Evolutionary conservation across 2,329 filamentous ascomycete genomes (phyloP).

Genomic region (Sarocladium oryzae): DNA sequence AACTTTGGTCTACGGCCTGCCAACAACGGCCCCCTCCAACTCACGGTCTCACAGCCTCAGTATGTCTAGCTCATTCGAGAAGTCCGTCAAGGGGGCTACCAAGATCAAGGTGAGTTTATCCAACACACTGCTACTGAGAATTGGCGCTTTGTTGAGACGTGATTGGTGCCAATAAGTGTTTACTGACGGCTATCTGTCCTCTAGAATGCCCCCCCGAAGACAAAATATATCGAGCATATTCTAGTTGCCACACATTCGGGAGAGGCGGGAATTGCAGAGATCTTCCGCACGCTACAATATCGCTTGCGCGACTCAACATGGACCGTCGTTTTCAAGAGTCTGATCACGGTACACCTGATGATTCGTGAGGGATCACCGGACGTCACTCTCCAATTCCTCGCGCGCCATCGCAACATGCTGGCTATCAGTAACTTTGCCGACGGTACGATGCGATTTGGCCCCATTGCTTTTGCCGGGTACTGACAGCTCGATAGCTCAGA

Average conservation of each 20-base stretch:
- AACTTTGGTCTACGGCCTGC: conserved; percentile 8
- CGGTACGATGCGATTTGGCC: conserved; percentile 42
- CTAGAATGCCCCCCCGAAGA: conserved; percentile 90
- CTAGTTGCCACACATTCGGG: conserved; percentile 90
- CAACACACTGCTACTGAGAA: neutral
- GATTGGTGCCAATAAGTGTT: no score
- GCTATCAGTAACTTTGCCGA: conserved; percentile 89
- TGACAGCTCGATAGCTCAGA: conserved; percentile 59
- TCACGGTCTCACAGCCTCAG: conserved; percentile 12
- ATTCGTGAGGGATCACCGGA: conserved; percentile 90
- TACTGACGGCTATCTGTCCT: neutral
- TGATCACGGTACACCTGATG: conserved; percentile 96
- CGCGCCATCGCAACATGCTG: conserved; percentile 62
- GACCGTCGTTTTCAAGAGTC: conserved; percentile 98
- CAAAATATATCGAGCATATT: conserved; percentile 99
- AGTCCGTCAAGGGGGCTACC: conserved; percentile 97
- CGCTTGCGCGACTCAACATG: conserved; percentile 92
- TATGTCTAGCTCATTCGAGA: conserved; percentile 91
- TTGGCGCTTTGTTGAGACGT: neutral
- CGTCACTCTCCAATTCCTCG: conserved; percentile 69
- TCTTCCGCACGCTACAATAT: conserved; percentile 86
- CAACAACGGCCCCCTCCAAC: conserved; percentile 14
- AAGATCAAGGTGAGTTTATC: conserved; percentile 75
- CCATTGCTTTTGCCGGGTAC: neutral
- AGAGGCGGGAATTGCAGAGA: conserved; percentile 89